Evolutionary conservation across 768 basidiomycete species (phyloP).

Genomic region (Lactifluus rugatus): DNA sequence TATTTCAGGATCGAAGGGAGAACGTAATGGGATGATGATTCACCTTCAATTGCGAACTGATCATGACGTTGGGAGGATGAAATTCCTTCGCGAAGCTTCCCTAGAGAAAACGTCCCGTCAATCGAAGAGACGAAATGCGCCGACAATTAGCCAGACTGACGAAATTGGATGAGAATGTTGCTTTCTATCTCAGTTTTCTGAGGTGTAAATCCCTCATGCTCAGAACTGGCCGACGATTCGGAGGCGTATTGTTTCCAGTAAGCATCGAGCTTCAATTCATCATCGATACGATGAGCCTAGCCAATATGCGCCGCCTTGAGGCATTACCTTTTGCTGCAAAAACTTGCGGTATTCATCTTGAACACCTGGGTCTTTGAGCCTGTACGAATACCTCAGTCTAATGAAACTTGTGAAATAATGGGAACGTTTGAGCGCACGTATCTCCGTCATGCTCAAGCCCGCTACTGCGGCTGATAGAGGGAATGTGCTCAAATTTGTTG

Average conservation of each 20-base stretch:
- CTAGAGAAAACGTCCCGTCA: slow-evolving; percentile 29
- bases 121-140: neutral
- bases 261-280: slow-evolving; percentile 39
- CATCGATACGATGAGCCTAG: neutral
- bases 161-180: slow-evolving; percentile 64
- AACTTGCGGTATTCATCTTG: slow-evolving; percentile 64
- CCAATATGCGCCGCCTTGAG: neutral
- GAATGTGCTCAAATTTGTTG: slow-evolving; percentile 37
- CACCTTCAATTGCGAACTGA: slow-evolving; percentile 60
- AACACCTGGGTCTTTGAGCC: slow-evolving; percentile 46
- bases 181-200: slow-evolving; percentile 45
- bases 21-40: slow-evolving; percentile 8
- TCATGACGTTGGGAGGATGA: slow-evolving; percentile 51
- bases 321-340: slow-evolving; percentile 55
- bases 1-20: neutral
- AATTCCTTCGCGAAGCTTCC: slow-evolving; percentile 70
- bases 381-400: slow-evolving; percentile 29
- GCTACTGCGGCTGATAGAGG: slow-evolving; percentile 69
- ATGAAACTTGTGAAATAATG: neutral
- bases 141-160: slow-evolving; percentile 33
- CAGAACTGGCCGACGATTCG: neutral
- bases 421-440: slow-evolving; percentile 39
- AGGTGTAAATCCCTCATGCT: slow-evolving; percentile 14
- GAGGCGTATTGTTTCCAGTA: slow-evolving; percentile 34
- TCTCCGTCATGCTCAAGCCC: slow-evolving; percentile 68